Conservation (phyloP, 129 eudicot genomes). For the Tagetes patula region DNA sequence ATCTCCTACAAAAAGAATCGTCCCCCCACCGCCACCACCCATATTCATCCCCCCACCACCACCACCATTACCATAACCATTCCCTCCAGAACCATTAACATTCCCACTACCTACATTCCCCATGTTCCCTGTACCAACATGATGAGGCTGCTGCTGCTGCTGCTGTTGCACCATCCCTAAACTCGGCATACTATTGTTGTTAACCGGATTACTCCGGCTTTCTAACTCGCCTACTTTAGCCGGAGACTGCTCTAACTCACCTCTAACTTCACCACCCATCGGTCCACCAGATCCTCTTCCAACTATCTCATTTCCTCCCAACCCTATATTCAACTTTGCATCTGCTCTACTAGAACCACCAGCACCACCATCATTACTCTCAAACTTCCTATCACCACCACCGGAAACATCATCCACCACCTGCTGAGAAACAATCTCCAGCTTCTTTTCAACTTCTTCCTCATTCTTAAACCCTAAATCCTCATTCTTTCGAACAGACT, state of each 20-base stretch:
- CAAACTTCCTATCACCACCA: conserved; percentile 36
- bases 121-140: not conserved
- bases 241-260: conserved; percentile 53
- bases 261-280: conserved; percentile 46
- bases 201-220: conserved; percentile 22
- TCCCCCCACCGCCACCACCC: conserved; percentile 40
- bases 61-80: too few relatives aligned
- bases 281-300: conserved; percentile 31
- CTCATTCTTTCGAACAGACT: conserved; percentile 51
- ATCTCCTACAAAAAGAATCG: conserved; percentile 83
- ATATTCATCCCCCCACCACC: conserved; percentile 26
- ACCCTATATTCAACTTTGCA: conserved; percentile 25
- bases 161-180: conserved; percentile 37
- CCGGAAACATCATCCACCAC: conserved; percentile 27
- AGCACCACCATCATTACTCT: conserved; percentile 37
- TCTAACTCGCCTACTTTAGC: conserved; percentile 45
- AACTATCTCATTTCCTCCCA: conserved; percentile 40
- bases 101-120: conserved; percentile 2
- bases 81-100: too few relatives aligned
- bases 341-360: conserved; percentile 39
- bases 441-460: conserved; percentile 31
- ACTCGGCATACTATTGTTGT: conserved; percentile 17
- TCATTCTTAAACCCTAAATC: conserved; percentile 48
- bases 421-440: conserved; percentile 22
- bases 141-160: conserved; percentile 24